Percentiles rank a stretch among this genome's conserved stretches.
These are phyloP conservation scores for Ajuga chamaepitys DNA, from an alignment of 257 asterid species.

Conservation along the genomic window DNA sequence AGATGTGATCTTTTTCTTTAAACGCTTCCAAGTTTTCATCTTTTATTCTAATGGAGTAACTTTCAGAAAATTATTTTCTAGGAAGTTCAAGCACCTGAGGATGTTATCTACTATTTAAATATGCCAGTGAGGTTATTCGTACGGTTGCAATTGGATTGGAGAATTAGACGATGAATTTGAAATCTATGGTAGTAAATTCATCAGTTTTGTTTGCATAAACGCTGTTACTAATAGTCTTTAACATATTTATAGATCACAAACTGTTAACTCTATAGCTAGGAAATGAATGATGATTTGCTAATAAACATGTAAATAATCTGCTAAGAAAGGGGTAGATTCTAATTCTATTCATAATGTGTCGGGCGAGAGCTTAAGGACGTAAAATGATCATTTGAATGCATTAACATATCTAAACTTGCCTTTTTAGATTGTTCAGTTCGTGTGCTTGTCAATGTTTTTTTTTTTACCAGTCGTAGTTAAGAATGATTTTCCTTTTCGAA, in stretches of 20 bases:
- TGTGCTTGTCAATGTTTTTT: background rate
- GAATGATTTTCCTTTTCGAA: background rate
- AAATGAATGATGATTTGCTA: background rate
- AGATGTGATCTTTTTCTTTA: background rate
- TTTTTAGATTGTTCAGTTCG: background rate
- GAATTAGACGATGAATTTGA: too few relatives aligned
- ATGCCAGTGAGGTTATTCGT: background rate
- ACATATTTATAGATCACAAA: too few relatives aligned
- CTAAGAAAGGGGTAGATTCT: too few relatives aligned
- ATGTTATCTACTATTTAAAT: background rate
- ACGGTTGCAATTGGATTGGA: too few relatives aligned
- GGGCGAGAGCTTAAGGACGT: background rate
- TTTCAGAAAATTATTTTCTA: background rate
- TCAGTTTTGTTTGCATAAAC: too few relatives aligned
- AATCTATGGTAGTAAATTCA: too few relatives aligned
- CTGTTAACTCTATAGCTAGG: background rate
- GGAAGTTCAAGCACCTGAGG: background rate
- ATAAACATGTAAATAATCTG: background rate
- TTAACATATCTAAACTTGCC: background rate
- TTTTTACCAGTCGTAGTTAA: background rate
- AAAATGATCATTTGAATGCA: background rate
- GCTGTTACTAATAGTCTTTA: too few relatives aligned
- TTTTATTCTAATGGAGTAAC: background rate
- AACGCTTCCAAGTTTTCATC: background rate
- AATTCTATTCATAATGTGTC: too few relatives aligned